Conservation (phyloP, 192 early-diverging fungal species). For the Fimicolochytrium jonesii region DNA sequence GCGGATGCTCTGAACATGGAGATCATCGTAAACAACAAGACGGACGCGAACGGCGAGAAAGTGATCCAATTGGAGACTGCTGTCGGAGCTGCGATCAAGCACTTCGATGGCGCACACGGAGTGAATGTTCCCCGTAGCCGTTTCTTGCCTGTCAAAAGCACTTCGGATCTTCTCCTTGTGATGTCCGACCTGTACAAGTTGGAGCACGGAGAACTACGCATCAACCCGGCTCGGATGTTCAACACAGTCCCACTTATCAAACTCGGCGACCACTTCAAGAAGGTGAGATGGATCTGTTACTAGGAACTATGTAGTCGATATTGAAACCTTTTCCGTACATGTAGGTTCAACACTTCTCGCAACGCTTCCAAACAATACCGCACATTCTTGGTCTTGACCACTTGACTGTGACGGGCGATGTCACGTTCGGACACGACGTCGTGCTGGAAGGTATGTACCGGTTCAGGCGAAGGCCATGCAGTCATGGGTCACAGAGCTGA, state of each 20-base stretch:
- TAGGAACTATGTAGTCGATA: no score
- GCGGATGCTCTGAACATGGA: constrained; percentile 79
- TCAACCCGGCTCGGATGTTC: constrained; percentile 94
- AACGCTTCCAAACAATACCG: constrained; percentile 88
- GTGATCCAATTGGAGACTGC: constrained; percentile 98
- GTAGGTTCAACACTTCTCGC: constrained; percentile 75
- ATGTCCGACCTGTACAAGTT: constrained; percentile 92
- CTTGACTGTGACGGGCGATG: constrained; percentile 96
- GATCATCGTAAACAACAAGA: constrained; percentile 97
- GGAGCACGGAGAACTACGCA: constrained; percentile 84
- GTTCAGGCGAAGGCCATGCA: no score
- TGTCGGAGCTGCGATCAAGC: constrained; percentile 98
- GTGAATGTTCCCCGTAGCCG: constrained; percentile 97
- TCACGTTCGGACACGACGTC: constrained; percentile 92
- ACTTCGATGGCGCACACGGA: constrained; percentile 90
- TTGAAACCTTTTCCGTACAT: no score
- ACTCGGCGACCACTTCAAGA: constrained; percentile 97
- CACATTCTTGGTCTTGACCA: constrained; percentile 98
- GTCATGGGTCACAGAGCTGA: no score
- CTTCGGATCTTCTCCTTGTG: constrained; percentile 94
- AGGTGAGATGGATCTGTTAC: no score
- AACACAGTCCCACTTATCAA: constrained; percentile 91
- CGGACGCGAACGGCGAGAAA: constrained; percentile 87
- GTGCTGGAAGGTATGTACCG: constrained; percentile 51
- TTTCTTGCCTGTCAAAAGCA: constrained; percentile 98